A percentile compares a stretch with the other conserved stretches of the same genome.
phyloP scores from a whole-genome alignment of 371 early-diverging fungal genomes.

The Rhizopus delemar region DNA sequence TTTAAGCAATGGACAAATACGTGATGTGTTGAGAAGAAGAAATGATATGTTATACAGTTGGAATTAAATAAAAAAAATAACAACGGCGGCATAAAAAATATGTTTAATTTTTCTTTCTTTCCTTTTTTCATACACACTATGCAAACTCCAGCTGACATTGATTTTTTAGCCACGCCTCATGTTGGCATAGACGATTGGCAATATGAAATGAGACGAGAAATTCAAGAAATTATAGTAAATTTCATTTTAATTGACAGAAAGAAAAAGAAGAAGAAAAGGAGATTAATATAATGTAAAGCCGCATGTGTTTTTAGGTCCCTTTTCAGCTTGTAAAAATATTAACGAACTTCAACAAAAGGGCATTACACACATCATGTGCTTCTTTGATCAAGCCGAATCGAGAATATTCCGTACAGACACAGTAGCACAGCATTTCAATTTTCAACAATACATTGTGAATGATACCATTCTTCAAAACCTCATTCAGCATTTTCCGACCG shows the following conservation, averaged over 20 bases:
- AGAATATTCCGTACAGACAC: constrained; percentile 38
- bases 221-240: constrained; percentile 75
- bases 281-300: constrained; percentile 38
- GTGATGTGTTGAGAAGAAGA: constrained; percentile 49
- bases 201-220: constrained; percentile 81
- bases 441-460: constrained; percentile 56
- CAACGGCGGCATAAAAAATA: constrained; percentile 1
- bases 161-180: constrained; percentile 15
- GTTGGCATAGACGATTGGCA: constrained; percentile 59
- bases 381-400: constrained; percentile 67
- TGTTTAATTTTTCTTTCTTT: constrained; percentile 3
- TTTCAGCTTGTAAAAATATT: constrained; percentile 65
- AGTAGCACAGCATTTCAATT: constrained; percentile 26
- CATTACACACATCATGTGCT: constrained; percentile 77
- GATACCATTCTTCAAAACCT: constrained; percentile 71
- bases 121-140: neutral
- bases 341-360: constrained; percentile 50
- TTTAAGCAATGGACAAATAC: constrained; percentile 35
- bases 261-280: neutral
- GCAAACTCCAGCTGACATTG: constrained; percentile 2
- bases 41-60: constrained; percentile 38
- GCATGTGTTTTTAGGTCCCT: constrained; percentile 79
- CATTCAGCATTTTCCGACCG: constrained; percentile 73
- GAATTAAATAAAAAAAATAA: constrained; percentile 22
- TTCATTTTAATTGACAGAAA: neutral